A percentile compares a stretch with the other conserved stretches of the same genome.
phyloP scores from a whole-genome alignment of 73 alveolate species.

The Effrenium voratum region DNA sequence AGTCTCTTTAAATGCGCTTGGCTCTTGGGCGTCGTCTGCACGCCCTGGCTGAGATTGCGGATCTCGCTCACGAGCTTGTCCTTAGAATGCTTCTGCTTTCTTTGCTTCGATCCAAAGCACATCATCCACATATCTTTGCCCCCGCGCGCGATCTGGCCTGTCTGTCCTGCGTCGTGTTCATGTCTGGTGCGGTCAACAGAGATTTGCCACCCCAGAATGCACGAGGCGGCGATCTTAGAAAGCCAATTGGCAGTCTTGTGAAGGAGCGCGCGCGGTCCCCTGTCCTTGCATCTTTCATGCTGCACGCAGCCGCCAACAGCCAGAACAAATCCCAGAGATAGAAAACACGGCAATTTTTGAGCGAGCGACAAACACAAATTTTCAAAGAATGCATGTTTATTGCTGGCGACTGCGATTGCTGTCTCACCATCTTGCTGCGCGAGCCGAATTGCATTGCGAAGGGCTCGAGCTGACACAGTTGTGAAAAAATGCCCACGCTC shows the following conservation, averaged over 20 bases:
- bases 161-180: background rate
- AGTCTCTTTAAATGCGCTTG: background rate
- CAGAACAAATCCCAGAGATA: background rate
- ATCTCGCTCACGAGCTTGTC: background rate
- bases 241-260: background rate
- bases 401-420: background rate
- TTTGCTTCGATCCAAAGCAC: background rate
- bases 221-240: background rate
- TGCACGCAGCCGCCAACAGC: background rate
- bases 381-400: background rate
- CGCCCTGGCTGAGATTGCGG: background rate
- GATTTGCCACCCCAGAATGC: background rate
- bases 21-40: background rate
- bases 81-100: background rate
- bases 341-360: background rate
- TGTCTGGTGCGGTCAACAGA: background rate
- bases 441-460: too few relatives aligned
- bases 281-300: background rate
- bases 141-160: background rate
- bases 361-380: background rate
- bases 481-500: conserved; percentile 8
- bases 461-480: background rate
- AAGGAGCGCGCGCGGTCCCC: background rate
- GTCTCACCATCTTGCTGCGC: background rate
- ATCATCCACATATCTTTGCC: background rate